Base-by-base conservation (phyloP, 768 basidiomycete species). In the Trametes gibbosa region DNA sequence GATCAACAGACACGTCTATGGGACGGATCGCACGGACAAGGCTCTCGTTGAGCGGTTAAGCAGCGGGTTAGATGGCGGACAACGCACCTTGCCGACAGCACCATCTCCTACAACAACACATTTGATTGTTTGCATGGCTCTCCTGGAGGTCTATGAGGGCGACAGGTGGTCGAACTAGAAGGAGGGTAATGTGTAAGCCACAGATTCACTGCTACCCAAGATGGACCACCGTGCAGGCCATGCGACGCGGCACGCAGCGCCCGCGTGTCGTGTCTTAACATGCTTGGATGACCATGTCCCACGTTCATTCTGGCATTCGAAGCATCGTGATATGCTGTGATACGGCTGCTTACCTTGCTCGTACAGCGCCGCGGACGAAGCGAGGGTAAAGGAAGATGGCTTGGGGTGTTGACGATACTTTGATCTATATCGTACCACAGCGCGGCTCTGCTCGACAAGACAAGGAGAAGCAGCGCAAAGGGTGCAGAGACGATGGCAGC, bases 71-170 rank as follows among this genome's bases (percentile, higher is more conserved):
- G 47, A 37, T 8, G n/a, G 24, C 32, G 35, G 40, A 37, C 13
- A 16, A 77, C 89, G 67, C 71, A 94, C 94, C 89, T 97, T 97
- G 79, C 94, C 94, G 65, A 96, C 94, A 68, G 94, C 94, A 87
- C 94, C 95, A 81, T 96, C 95, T 71, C 94, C 94, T 65, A 96
- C 95, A 56, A 95, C 95, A 71, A 96, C 94, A 76, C 94, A 95
- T 78, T 97, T 96, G 74, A 96, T 97, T 55, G 95, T 97, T 73
- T 97, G 94, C 94, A 96, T 96, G 62, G 57, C 58, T 65, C 61
- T 61, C 63, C 62, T 25, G 54, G 35, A 54, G 59, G 50, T 66
- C 68, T 70, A 68, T 32, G 19, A 52, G 53, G 53, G 53, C 37
- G 52, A 53, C 50, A 47, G 46, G 32, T 23, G 56, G 45, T 47